phyloP scores from a whole-genome alignment of 306 rosid genomes.

The Inga leiocalycina region DNA sequence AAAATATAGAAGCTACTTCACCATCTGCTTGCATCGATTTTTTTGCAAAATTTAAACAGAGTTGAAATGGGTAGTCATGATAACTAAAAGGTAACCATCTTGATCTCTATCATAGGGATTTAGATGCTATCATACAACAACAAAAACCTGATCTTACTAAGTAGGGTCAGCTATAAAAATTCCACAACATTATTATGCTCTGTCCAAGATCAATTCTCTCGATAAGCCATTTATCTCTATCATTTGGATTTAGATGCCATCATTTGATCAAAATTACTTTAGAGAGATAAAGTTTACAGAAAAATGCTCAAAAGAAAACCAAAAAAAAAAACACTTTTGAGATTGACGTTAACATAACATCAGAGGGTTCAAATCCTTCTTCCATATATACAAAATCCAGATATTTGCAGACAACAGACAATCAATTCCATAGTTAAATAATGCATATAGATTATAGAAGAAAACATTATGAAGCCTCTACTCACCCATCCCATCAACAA shows the following conservation, averaged over 20 bases:
- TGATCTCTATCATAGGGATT: conserved; percentile 19
- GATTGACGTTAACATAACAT: background rate
- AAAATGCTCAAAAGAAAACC: background rate
- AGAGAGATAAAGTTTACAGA: background rate
- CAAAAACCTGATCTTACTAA: background rate
- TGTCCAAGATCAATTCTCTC: background rate
- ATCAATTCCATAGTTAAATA: conserved; percentile 12
- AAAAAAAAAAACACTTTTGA: background rate
- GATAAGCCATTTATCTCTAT: background rate
- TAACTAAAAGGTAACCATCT: background rate
- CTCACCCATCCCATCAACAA: conserved; percentile 79
- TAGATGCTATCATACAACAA: background rate
- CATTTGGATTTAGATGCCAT: background rate
- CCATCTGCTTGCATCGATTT: conserved; percentile 1
- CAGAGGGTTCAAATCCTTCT: conserved; percentile 19
- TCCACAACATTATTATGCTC: background rate
- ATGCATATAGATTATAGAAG: conserved; percentile 17
- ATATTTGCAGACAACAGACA: background rate
- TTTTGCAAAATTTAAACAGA: background rate
- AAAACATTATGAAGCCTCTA: conserved; percentile 20
- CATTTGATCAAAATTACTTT: background rate
- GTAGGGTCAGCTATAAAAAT: background rate
- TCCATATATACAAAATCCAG: conserved; percentile 15
- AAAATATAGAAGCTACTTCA: background rate
- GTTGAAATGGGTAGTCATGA: background rate